Evolutionary conservation across 78 protist genomes (phyloP), one percentile per base, ranked within the genome.

Genomic region (Speleostelium caveatum): DNA sequence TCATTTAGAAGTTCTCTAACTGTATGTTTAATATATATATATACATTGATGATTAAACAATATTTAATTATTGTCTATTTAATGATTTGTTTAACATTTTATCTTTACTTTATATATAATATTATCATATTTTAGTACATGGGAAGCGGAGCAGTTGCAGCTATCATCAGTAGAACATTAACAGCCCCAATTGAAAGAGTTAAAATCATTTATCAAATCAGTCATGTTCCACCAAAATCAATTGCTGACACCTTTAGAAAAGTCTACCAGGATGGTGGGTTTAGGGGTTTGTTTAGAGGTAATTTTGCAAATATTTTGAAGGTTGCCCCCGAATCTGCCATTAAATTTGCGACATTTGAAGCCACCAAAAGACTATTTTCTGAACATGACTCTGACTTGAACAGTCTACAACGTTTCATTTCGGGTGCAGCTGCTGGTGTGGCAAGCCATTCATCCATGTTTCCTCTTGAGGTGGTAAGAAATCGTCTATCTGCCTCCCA

Each of bases 291-390:
- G 12, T 88, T 88, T n/a, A 8, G 93, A 8, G 86, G 86, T 35
- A 88, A 88, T 22, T 76, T 76, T 0, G 94, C 94, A 59, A 78
- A 76, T 32, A 72, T 88, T 53, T 33, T 88, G 0, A 88, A 88
- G n/a, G 87, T 88, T 7, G 30, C 74, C 1, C 94, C 94, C 41
- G 94, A 88, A 22, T 59, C 72, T 67, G 94, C 94, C n/a, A 51
- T 88, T 28, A 88, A 88, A 62, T 78, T 88, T 71, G 87, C 78
- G 3, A 45, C 87, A 10, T 88, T 60, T 63, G 94, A 88, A 49
- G 75, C 74, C 45, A 41, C 75, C 14, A 88, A 88, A 35, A 69
- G 61, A 51, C 45, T 75, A n/a, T 88, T 88, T 73, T 76, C 94
- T 16, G 94, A 62, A 17, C 39, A 22, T 21, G 94, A 88, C 26